phyloP scores from a whole-genome alignment of 441 rosid species.

The Gossypium lobatum region DNA sequence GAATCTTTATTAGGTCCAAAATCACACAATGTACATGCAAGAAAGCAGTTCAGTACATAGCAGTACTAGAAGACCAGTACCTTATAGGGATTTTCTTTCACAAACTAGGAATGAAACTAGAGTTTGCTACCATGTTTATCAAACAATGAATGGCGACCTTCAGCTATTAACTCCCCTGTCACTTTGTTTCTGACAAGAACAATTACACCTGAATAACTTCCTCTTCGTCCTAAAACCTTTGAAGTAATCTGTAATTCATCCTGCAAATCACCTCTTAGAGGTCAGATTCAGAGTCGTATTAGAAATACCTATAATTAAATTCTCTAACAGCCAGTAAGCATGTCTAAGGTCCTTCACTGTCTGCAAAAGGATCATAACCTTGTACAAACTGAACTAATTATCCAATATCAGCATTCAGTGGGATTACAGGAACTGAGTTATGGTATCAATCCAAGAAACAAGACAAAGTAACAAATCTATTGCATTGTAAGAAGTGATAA shows the following conservation, averaged over 20 bases:
- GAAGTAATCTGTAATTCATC: constrained; percentile 74
- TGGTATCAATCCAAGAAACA: not conserved
- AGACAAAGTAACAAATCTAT: not conserved
- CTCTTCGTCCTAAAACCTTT: constrained; percentile 59
- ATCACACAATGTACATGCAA: not conserved
- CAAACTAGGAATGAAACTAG: constrained; percentile 20
- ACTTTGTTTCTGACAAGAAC: constrained; percentile 59
- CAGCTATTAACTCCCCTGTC: constrained; percentile 74
- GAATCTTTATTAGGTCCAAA: not conserved
- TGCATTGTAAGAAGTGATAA: not conserved
- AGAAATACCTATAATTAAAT: not conserved
- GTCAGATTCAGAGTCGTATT: constrained; percentile 2
- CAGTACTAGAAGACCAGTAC: not conserved
- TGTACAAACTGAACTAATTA: not conserved
- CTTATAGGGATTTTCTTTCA: not conserved
- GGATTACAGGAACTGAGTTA: not conserved
- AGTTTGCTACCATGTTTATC: constrained; percentile 60
- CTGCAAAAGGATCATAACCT: not conserved
- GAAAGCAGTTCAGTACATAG: not conserved
- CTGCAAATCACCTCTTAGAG: constrained; percentile 26
- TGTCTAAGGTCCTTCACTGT: not conserved
- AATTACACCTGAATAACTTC: constrained; percentile 55
- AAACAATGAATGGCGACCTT: constrained; percentile 87
- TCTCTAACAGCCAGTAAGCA: not conserved
- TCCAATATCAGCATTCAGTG: not conserved